phyloP scores from a whole-genome alignment of 2,329 filamentous ascomycete genomes.

The Sporothrix luriei region DNA sequence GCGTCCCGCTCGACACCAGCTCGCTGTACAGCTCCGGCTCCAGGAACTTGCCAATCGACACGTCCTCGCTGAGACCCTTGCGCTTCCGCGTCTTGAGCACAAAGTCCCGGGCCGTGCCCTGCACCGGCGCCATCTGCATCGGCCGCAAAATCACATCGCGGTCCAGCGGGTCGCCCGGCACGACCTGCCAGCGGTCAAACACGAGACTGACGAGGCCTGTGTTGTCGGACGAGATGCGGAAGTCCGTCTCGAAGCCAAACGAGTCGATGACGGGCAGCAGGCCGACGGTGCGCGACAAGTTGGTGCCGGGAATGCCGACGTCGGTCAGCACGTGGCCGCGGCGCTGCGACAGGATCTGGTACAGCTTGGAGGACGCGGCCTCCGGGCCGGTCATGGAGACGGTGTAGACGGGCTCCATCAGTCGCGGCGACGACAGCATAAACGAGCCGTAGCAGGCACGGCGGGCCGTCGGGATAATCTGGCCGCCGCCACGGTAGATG shows the following conservation, averaged over 20 bases:
- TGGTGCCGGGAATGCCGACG: constrained; percentile 89
- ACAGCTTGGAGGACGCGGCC: constrained; percentile 83
- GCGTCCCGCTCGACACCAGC: constrained; percentile 82
- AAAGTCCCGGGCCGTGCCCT: constrained; percentile 92
- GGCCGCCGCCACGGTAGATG: constrained; percentile 92
- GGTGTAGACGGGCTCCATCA: constrained; percentile 96
- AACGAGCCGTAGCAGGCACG: constrained; percentile 95
- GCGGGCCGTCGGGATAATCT: constrained; percentile 94
- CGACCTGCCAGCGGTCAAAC: constrained; percentile 94
- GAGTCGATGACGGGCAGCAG: constrained; percentile 94
- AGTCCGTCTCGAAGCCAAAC: constrained; percentile 96
- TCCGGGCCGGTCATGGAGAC: constrained; percentile 92
- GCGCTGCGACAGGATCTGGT: constrained; percentile 85
- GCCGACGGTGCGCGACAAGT: constrained; percentile 87
- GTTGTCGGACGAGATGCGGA: constrained; percentile 93
- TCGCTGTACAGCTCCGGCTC: constrained; percentile 91
- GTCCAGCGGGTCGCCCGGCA: constrained; percentile 93
- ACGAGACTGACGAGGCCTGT: constrained; percentile 87
- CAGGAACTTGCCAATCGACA: constrained; percentile 92
- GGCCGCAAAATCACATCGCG: constrained; percentile 79
- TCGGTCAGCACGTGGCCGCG: constrained; percentile 94
- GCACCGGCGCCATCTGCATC: constrained; percentile 82
- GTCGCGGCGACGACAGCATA: constrained; percentile 90
- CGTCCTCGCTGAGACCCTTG: constrained; percentile 93
- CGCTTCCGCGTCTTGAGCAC: constrained; percentile 91